Base-by-base conservation (phyloP, 192 early-diverging fungal species). In the Lunasporangiospora selenospora region DNA sequence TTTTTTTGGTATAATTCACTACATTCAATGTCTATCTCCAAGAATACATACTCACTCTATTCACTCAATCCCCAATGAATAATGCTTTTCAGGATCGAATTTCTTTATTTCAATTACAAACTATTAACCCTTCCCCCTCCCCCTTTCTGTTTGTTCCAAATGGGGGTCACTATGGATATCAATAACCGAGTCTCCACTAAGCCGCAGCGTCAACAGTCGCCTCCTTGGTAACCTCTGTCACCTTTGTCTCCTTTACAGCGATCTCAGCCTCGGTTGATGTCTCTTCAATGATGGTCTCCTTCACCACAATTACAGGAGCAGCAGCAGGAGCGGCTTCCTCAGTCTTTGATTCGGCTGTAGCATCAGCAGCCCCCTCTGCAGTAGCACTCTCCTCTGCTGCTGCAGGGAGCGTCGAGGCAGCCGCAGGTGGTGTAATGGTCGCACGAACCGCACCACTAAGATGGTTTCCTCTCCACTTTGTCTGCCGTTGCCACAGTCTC, bases 401-500 rank as follows among this genome's bases (percentile, higher is more conserved):
- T 39, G 42, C 48, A 12, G 34, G 39, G 23, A 32, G 23, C 24
- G 23, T 36, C 7, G 52, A 10, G 15, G 42, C 50, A 16, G 55
- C 2, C 15, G 46, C 39, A n/a, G n/a, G n/a, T n/a, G n/a, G n/a
- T n/a, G n/a, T n/a, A 31, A 27, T 53, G 23, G 47, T 59, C 1
- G 65, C 46, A 23, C 66, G 66, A 7, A 70, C 58, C 2, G 58
- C 66, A 33, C 66, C 58, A n/a, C 66, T 70, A 23, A 53, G 27
- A 37, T 61, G 50, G 42, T 62, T 58, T 32, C 52, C 55, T 60
- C 23, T 53, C 53, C 6, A 24, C 42, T 45, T 54, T 67, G 31
- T 73, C 69, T 0, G 55, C 45, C 0, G 61, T 73, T 3, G 69
- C 46, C 2, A 73, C 21, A 0, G 69, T 63, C 61, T 73, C 69